These are phyloP conservation scores for Dictyostelium purpureum DNA, from an alignment of 78 protist genomes.

Conservation along the genomic window DNA sequence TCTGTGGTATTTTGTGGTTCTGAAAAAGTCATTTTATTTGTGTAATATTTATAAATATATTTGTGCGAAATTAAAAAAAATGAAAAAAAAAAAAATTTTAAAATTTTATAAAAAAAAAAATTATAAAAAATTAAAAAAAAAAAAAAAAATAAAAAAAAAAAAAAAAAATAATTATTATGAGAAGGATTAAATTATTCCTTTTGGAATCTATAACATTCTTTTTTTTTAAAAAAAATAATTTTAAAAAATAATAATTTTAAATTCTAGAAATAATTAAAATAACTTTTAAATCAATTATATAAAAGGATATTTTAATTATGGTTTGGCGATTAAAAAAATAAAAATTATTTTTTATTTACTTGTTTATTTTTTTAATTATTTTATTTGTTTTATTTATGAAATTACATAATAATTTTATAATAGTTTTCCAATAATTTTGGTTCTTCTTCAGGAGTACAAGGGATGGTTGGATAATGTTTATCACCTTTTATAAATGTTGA, in stretches of 20 bases:
- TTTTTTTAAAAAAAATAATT: too few species aligned
- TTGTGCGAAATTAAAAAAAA: background rate
- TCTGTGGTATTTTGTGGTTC: background rate
- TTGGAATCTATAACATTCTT: too few species aligned
- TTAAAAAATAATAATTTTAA: too few species aligned
- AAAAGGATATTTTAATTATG: too few species aligned
- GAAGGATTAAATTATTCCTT: too few species aligned
- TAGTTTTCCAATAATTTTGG: conserved; percentile 4
- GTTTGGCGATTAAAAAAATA: too few species aligned
- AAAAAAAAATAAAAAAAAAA: background rate
- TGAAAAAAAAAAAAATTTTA: background rate
- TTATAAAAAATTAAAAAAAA: background rate
- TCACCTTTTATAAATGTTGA: conserved; percentile 17
- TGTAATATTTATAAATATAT: background rate
- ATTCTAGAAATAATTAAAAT: too few species aligned
- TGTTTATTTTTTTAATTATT: background rate
- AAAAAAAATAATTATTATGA: background rate
- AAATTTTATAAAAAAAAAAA: too few species aligned
- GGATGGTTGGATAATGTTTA: conserved; percentile 14
- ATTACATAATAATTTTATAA: background rate
- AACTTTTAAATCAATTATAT: too few species aligned
- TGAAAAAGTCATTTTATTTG: background rate
- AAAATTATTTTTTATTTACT: too few species aligned
- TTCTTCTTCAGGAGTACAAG: conserved; percentile 24
- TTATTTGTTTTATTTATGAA: too few species aligned